Percentiles rank a stretch among this genome's conserved stretches.
Conservation (phyloP, 108 stramenopile species). For the Stephanodiscus minutulus region DNA sequence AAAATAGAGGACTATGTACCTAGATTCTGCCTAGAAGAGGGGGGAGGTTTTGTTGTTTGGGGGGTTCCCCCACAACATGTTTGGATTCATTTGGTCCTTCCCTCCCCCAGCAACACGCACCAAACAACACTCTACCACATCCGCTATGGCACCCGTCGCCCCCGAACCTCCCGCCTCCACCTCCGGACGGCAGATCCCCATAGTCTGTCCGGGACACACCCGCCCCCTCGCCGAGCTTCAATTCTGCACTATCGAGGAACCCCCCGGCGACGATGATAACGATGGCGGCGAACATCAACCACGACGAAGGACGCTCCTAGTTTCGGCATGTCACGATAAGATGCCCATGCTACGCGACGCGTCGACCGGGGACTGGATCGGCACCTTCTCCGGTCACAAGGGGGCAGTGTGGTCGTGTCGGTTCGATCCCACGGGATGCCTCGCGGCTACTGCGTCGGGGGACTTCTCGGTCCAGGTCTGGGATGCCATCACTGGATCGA, state of each 20-base stretch:
- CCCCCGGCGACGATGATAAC: constrained; percentile 40
- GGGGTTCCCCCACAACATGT: too few species aligned
- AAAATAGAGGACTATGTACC: too few species aligned
- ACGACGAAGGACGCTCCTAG: constrained; percentile 58
- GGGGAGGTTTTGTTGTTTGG: too few species aligned
- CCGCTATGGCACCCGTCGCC: constrained; percentile 32
- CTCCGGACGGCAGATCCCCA: constrained; percentile 79
- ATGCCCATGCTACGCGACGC: constrained; percentile 97
- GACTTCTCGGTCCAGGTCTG: constrained; percentile 88
- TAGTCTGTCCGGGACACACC: constrained; percentile 94
- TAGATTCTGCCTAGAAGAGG: too few species aligned
- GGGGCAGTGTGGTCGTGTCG: constrained; percentile 99
- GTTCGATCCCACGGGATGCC: constrained; percentile 75
- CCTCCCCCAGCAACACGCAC: too few species aligned
- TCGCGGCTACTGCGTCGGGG: constrained; percentile 90
- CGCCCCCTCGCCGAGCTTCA: constrained; percentile 89
- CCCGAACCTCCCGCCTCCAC: constrained; percentile 21
- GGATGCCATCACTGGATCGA: constrained; percentile 88
- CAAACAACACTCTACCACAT: too few species aligned
- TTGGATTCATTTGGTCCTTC: too few species aligned
- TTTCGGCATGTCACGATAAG: constrained; percentile 88
- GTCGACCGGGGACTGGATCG: constrained; percentile 98
- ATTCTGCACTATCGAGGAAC: constrained; percentile 60
- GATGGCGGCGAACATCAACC: not conserved
- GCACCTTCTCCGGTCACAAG: constrained; percentile 97